Evolutionary conservation across 345 rosid species (phyloP), one percentile per base, ranked within the genome.

Genomic region (Angophora floribunda): DNA sequence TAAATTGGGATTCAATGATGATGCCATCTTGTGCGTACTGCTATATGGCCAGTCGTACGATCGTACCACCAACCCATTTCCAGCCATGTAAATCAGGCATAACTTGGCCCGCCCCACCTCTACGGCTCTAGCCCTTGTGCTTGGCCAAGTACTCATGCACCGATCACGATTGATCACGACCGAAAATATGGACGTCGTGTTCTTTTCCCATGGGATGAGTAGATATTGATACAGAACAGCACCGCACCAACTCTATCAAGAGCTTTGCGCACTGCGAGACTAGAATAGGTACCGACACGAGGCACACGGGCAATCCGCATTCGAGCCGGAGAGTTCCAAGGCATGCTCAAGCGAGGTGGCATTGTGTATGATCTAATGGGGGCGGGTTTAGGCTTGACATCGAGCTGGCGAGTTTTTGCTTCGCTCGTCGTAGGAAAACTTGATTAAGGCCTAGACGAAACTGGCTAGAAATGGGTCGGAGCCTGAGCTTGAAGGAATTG

Each of bases 171-270:
- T 63, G 36, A n/a, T 36, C 41, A 36, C 41, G 41, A 24, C 67
- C 2, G n/a, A 36, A 36, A 36, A 36, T 2, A 36, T 36, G 41
- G 41, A 36, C 4, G 41, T 36, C 14, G 1, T 11, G 30, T 59
- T 26, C 30, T 6, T n/a, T 26, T 0, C 30, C 15, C 67, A 6
- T 0, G 16, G 30, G 67, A 61, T 12, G 24, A 10, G 15, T 0
- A 3, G 7, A 26, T 5, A 13, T 36, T 36, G 30, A 26, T 59
- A 59, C 30, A 15, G 28, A 59, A 24, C 30, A 3, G 30, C 26
- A 10, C 0, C 2, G 2, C 14, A 30, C 67, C 67, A 59, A 59
- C 11, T 59, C 67, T 59, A 26, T 59, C 30, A 3, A 26, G 28
- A 26, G 26, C 30, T 26, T 30, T 12, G 12, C 30, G 1, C 7